Percentiles rank a stretch among this genome's conserved stretches.
Conservation (phyloP, 2,329 filamentous ascomycete species). For the Hirsutella minnesotensis region DNA sequence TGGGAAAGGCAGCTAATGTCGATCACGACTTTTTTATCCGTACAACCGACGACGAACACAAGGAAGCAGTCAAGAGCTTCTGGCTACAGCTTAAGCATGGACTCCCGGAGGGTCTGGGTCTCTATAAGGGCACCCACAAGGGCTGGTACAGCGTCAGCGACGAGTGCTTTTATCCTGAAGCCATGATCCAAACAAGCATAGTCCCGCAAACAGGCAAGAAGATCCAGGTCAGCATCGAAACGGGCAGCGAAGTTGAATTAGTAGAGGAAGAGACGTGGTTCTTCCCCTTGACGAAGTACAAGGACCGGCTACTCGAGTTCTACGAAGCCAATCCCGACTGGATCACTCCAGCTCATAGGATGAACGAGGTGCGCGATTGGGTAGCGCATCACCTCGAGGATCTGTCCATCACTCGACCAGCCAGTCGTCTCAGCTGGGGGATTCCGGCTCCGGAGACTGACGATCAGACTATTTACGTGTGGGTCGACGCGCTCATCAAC, state of each 20-base stretch:
- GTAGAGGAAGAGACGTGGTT: constrained; percentile 89
- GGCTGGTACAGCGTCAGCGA: constrained; percentile 97
- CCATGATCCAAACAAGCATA: constrained; percentile 59
- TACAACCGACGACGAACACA: constrained; percentile 76
- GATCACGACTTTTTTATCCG: constrained; percentile 81
- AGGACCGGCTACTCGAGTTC: constrained; percentile 65
- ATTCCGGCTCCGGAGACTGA: constrained; percentile 77
- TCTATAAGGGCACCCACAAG: constrained; percentile 77
- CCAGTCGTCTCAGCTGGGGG: constrained; percentile 71
- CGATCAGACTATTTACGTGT: constrained; percentile 90
- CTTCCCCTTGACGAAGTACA: constrained; percentile 77
- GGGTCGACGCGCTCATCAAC: constrained; percentile 92
- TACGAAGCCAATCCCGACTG: constrained; percentile 69
- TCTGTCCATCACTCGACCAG: constrained; percentile 77
- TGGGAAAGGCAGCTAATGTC: constrained; percentile 60
- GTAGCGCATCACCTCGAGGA: constrained; percentile 73
- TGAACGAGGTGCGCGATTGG: constrained; percentile 67
- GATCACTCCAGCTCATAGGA: constrained; percentile 59
- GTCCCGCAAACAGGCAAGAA: constrained; percentile 74
- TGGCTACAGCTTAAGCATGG: constrained; percentile 62
- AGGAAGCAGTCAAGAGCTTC: constrained; percentile 75
- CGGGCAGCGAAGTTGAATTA: constrained; percentile 90
- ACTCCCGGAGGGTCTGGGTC: constrained; percentile 49
- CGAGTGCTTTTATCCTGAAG: constrained; percentile 86
- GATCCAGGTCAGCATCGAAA: constrained; percentile 74